Conservation (phyloP, 2,329 filamentous ascomycete species). For the Cyphellophora attinorum region DNA sequence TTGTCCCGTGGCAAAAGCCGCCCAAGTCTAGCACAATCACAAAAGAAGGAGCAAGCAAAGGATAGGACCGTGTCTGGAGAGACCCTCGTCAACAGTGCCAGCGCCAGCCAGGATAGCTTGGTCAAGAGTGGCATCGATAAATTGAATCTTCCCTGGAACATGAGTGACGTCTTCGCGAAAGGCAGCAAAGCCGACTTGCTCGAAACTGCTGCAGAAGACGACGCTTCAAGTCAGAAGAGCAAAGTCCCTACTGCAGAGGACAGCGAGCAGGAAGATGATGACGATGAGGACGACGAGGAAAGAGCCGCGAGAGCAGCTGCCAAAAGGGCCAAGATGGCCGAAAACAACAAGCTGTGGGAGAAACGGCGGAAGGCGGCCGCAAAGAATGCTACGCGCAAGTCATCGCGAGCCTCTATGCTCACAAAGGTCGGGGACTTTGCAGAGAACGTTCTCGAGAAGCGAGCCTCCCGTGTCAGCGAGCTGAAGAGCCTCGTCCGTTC, state of each 20-base stretch:
- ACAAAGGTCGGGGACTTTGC: conserved; percentile 34
- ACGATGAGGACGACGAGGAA: conserved; percentile 22
- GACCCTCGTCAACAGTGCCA: conserved; percentile 33
- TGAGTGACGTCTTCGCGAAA: conserved; percentile 14
- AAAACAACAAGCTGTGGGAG: conserved; percentile 17
- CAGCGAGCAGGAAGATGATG: conserved; percentile 12
- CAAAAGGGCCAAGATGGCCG: conserved; percentile 16
- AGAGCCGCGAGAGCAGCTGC: conserved; percentile 22
- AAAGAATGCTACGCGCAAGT: conserved; percentile 26
- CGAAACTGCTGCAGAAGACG: not conserved
- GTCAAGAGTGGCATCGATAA: conserved; percentile 31
- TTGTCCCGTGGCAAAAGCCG: conserved; percentile 6
- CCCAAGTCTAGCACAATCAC: conserved; percentile 21
- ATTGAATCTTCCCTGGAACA: conserved; percentile 26
- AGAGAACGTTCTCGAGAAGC: conserved; percentile 46
- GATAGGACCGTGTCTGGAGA: conserved; percentile 22
- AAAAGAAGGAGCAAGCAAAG: conserved; percentile 18
- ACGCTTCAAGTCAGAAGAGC: not conserved
- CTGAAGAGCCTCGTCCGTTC: conserved; percentile 50
- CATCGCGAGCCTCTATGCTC: conserved; percentile 34
- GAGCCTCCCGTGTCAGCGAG: conserved; percentile 46
- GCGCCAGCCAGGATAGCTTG: conserved; percentile 24
- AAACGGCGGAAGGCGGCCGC: conserved; percentile 18
- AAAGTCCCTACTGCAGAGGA: not conserved
- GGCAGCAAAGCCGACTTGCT: conserved; percentile 5